These are phyloP conservation scores for Panaeolus papilionaceus DNA, from an alignment of 768 basidiomycete genomes.

Conservation along the genomic window DNA sequence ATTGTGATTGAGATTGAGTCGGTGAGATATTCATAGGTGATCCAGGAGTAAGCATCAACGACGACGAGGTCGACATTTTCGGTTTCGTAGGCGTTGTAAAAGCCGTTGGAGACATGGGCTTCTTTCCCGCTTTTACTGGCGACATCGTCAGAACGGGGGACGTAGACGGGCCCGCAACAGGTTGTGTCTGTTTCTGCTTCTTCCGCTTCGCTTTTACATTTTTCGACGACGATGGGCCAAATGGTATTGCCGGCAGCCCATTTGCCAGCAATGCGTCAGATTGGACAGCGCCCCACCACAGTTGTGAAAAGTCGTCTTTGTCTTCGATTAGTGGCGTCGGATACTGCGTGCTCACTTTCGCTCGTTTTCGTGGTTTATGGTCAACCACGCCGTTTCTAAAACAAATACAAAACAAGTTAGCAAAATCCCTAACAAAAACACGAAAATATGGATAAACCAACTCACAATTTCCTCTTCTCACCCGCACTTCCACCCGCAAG, in stretches of 20 bases:
- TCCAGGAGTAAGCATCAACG: constrained; percentile 1
- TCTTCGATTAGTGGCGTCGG: constrained; percentile 42
- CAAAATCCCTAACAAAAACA: background rate
- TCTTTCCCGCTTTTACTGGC: background rate
- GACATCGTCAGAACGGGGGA: background rate
- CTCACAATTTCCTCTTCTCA: constrained; percentile 69
- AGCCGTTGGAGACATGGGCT: background rate
- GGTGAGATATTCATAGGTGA: constrained; percentile 17
- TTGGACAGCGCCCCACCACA: constrained; percentile 81
- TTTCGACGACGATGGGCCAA: constrained; percentile 41
- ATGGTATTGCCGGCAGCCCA: constrained; percentile 64
- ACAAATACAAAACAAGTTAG: constrained; percentile 1
- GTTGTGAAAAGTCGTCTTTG: constrained; percentile 52
- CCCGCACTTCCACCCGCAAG: constrained; percentile 38
- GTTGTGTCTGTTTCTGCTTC: constrained; percentile 4
- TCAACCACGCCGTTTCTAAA: constrained; percentile 42
- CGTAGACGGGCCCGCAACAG: background rate
- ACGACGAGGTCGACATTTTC: background rate
- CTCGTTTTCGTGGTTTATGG: constrained; percentile 66
- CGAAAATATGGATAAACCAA: constrained; percentile 17
- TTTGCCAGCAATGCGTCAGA: constrained; percentile 66
- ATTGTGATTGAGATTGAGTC: background rate
- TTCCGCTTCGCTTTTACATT: constrained; percentile 24
- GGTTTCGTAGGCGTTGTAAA: constrained; percentile 12
- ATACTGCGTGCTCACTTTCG: constrained; percentile 52